These are phyloP conservation scores for Chlorella ohadii DNA, from an alignment of 139 green algal species.

Conservation along the genomic window DNA sequence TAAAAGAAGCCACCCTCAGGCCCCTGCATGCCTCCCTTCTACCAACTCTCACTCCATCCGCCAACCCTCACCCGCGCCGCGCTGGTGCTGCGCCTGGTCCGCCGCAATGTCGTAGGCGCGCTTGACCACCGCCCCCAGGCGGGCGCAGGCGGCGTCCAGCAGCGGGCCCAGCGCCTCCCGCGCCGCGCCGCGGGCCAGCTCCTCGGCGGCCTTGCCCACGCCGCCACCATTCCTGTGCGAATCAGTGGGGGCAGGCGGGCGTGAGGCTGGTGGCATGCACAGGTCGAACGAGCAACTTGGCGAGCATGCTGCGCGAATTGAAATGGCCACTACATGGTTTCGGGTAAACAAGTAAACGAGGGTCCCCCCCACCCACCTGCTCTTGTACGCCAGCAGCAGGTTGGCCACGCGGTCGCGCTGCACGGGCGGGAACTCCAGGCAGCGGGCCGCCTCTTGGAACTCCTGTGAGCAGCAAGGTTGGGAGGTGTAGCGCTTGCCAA, in stretches of 20 bases:
- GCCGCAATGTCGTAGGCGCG: constrained; percentile 77
- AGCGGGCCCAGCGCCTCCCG: constrained; percentile 78
- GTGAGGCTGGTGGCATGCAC: too few species aligned
- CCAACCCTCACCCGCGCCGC: background rate
- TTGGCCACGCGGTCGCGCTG: constrained; percentile 86
- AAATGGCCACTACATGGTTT: too few species aligned
- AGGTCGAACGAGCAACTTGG: too few species aligned
- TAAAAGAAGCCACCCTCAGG: too few species aligned
- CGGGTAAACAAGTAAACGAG: too few species aligned
- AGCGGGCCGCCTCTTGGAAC: constrained; percentile 81
- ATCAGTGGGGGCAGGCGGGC: background rate
- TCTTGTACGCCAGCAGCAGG: constrained; percentile 84
- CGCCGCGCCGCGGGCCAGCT: constrained; percentile 81
- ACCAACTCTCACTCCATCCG: too few species aligned
- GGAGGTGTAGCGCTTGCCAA: too few species aligned
- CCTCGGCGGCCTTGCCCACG: constrained; percentile 72
- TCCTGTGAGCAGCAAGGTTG: constrained; percentile 49
- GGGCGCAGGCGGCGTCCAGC: constrained; percentile 80
- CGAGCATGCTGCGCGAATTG: too few species aligned
- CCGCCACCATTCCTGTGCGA: constrained; percentile 48
- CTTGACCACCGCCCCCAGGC: constrained; percentile 77
- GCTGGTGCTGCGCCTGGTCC: constrained; percentile 47
- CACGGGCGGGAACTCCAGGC: constrained; percentile 80
- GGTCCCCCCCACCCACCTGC: constrained; percentile 4
- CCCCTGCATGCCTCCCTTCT: too few species aligned